A percentile compares a stretch with the other conserved stretches of the same genome.
Evolutionary conservation across 2,329 filamentous ascomycete genomes (phyloP).

Genomic region (Aspergillus sp.): DNA sequence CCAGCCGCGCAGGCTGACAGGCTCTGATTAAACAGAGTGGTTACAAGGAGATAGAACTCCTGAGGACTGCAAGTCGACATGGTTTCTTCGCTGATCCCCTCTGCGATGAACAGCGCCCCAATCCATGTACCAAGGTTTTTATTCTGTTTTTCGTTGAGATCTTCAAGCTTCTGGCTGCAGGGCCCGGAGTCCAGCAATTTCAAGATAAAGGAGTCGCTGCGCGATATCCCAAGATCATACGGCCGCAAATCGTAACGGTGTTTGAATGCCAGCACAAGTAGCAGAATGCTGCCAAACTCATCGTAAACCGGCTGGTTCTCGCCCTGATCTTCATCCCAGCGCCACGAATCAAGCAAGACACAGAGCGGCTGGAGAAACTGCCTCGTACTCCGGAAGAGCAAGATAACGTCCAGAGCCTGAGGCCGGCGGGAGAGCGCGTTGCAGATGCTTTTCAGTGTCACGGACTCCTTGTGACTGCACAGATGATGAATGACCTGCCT

Average conservation of each 20-base stretch:
- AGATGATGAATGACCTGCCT: constrained; percentile 44
- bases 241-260: constrained; percentile 47
- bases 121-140: constrained; percentile 53
- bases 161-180: constrained; percentile 40
- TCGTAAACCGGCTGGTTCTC: constrained; percentile 58
- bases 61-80: constrained; percentile 56
- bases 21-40: constrained; percentile 54
- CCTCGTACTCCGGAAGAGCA: constrained; percentile 50
- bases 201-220: constrained; percentile 46
- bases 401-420: constrained; percentile 48
- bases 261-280: constrained; percentile 49
- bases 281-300: constrained; percentile 53
- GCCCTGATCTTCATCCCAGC: constrained; percentile 54
- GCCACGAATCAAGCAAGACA: constrained; percentile 52
- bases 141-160: constrained; percentile 47
- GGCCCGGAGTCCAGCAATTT: constrained; percentile 41
- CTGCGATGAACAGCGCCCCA: constrained; percentile 51
- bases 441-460: constrained; percentile 53
- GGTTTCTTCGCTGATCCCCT: constrained; percentile 55
- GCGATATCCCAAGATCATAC: constrained; percentile 44
- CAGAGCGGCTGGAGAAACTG: constrained; percentile 51
- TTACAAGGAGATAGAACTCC: constrained; percentile 54
- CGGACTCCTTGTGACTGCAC: constrained; percentile 52
- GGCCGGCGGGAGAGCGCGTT: constrained; percentile 48
- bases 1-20: constrained; percentile 48